Base-by-base conservation (phyloP, 2,329 filamentous ascomycete genomes). In the Hyphodiscus sp. region DNA sequence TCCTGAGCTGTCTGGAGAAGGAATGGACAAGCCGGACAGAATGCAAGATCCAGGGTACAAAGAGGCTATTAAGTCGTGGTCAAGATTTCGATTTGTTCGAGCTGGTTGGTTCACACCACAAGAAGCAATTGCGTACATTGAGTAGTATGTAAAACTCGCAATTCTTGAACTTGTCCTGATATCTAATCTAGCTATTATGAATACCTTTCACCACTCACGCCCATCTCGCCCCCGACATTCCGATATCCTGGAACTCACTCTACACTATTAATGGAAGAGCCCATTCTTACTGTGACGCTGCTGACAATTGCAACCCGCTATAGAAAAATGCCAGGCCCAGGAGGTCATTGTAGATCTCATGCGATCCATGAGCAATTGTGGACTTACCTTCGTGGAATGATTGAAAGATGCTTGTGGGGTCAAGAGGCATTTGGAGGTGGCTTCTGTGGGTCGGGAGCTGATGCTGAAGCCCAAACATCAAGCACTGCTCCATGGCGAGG, bases 281-380 rank as follows among this genome's bases (percentile, higher is more conserved):
- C 94, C 0, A 94, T 97, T 65, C 79, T 99, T 11, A 87, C 90
- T 1, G 87, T 97, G 38, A 95, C 92, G 0, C 82, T 99, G 30
- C 78, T 99, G 55, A 95, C 92, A 8, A 94, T 96, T 50, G 82
- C 94, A 1, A 95, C 91, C 5, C 83, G 94, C 49, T 95, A 96
- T 68, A 86, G 87, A 68, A 82, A 82, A 55, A 83, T 96, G 47
- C 79, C 84, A 19, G 89, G 90, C 1, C 85, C 91, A 0, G 91
- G 90, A 2, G 87, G 89, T 0, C 79, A 85, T 57, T 95, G 89
- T 47, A 84, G 94, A 49, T 89, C 91, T 0, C 89, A 94, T 64
- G 87, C 90, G 47, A 95, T 99, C 51, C 94, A 97, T 61, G 90
- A 96, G 64, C 91, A 95, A 69, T 80, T 97, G 5, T 99, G 94